Evolutionary conservation across 805 yeast species (phyloP).

Genomic region (Yarrowia alimentaria): DNA sequence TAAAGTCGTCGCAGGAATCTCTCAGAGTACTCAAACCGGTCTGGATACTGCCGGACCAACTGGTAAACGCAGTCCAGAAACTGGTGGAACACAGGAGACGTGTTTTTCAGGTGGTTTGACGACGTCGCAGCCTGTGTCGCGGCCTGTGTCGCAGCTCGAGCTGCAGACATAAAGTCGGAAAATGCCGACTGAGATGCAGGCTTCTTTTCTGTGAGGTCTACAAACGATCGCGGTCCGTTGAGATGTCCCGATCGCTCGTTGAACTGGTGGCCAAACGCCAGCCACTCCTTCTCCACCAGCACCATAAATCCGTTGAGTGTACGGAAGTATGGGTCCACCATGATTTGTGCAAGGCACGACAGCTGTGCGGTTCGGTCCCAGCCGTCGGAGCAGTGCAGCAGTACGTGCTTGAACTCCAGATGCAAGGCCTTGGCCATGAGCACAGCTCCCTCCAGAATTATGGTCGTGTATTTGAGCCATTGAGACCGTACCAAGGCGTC

Average conservation of each 20-base stretch:
- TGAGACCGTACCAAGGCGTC: slow-evolving; percentile 54
- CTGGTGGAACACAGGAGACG: slow-evolving; percentile 94
- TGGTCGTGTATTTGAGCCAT: slow-evolving; percentile 74
- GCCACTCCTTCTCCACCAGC: slow-evolving; percentile 91
- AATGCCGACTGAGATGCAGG: slow-evolving; percentile 16
- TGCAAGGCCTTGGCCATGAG: slow-evolving; percentile 78
- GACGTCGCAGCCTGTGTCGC: slow-evolving; percentile 49
- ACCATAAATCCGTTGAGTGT: slow-evolving; percentile 85
- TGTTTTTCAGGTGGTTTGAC: slow-evolving; percentile 55
- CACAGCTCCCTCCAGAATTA: slow-evolving; percentile 72
- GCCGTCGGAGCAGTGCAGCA: slow-evolving; percentile 96
- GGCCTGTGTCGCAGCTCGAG: slow-evolving; percentile 24
- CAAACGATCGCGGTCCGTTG: slow-evolving; percentile 28
- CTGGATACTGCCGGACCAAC: slow-evolving; percentile 65
- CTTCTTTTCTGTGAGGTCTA: background rate
- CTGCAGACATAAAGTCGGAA: slow-evolving; percentile 23
- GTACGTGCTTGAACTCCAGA: slow-evolving; percentile 73
- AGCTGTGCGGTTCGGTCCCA: slow-evolving; percentile 97
- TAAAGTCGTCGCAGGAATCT: slow-evolving; percentile 77
- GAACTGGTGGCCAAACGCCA: slow-evolving; percentile 89
- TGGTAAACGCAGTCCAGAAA: slow-evolving; percentile 89
- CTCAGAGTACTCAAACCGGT: slow-evolving; percentile 81
- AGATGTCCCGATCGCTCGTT: slow-evolving; percentile 80
- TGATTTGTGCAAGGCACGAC: slow-evolving; percentile 75
- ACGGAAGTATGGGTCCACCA: slow-evolving; percentile 86